Percentiles rank a stretch among this genome's conserved stretches.
These are phyloP conservation scores for Waltergamsia citrina DNA, from an alignment of 2,329 filamentous ascomycete genomes.

Conservation along the genomic window DNA sequence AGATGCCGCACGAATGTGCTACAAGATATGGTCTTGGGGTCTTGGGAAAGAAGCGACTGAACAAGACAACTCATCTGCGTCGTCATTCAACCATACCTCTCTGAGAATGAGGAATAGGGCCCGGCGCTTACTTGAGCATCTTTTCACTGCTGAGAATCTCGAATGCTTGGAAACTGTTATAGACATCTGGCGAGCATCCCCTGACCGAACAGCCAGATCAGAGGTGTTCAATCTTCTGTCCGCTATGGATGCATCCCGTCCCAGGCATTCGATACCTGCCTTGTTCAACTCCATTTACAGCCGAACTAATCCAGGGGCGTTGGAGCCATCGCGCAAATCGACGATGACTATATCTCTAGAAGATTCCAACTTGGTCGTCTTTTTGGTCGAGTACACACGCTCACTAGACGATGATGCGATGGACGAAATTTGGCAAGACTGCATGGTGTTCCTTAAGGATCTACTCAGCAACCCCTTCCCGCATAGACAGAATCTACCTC, in stretches of 20 bases:
- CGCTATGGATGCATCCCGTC: conserved; percentile 81
- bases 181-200: conserved; percentile 63
- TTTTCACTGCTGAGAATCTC: conserved; percentile 84
- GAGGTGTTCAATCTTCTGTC: conserved; percentile 81
- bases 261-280: conserved; percentile 84
- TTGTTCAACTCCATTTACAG: conserved; percentile 96
- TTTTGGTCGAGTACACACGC: conserved; percentile 80
- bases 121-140: conserved; percentile 77
- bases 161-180: conserved; percentile 91
- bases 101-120: conserved; percentile 85
- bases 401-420: conserved; percentile 94
- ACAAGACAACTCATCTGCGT: conserved; percentile 58
- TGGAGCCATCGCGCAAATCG: conserved; percentile 75
- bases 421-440: conserved; percentile 97
- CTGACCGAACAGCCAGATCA: conserved; percentile 35
- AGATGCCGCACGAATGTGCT: conserved; percentile 86
- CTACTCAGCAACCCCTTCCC: conserved; percentile 89
- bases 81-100: conserved; percentile 86
- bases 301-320: conserved; percentile 71
- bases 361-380: conserved; percentile 77
- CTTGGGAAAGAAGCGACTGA: conserved; percentile 47
- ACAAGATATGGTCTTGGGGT: conserved; percentile 92
- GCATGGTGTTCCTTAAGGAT: conserved; percentile 81
- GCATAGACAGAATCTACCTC: conserved; percentile 81
- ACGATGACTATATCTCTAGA: conserved; percentile 78